Evolutionary conservation across 169 alveolate genomes (phyloP), one percentile per base, ranked within the genome.

Genomic region (Plasmodium fragile): DNA sequence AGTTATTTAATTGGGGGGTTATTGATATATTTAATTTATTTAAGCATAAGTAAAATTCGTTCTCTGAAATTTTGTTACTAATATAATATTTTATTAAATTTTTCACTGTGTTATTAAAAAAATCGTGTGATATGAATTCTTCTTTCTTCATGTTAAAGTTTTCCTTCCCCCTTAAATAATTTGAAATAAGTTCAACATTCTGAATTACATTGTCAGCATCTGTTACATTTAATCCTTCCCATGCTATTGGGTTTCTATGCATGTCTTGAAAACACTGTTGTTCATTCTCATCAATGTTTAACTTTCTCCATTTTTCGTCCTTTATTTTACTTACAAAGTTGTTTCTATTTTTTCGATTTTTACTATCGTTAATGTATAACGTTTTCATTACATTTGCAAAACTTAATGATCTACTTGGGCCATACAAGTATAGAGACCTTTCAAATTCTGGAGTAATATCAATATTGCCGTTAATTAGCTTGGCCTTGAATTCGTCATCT

Each of bases 391-490:
- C 93, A 84, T 72, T 84, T 72, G 84, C 93, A 84, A 84, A 84
- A 84, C 93, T 84, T 84, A 84, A 34, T 22, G 93, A 84, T 77
- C 93, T 84, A 75, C 93, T 84, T 49, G 93, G 93, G n/a, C 93
- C 93, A 84, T 84, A 69, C 75, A 84, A 53, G 8, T 84, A 84
- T 55, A 84, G 69, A 25, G 93, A 41, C 72, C 93, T 84, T 84
- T 84, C 93, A 53, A 84, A 84, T 84, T 84, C 93, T 28, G 93
- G 93, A 73, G 93, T 84, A 6, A 84, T 84, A 53, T 84, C 93
- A 84, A 84, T 30, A 75, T 84, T 84, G 41, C 59, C 70, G 22
- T 73, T 53, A 32, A 73, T 84, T 84, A 84, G 80, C 69, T 84
- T 84, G n/a, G 59, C 84, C 36, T 84, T 84, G 84, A 84, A 84